These are phyloP conservation scores for Macrophomina tecta DNA, from an alignment of 2,329 filamentous ascomycete genomes.

Conservation along the genomic window DNA sequence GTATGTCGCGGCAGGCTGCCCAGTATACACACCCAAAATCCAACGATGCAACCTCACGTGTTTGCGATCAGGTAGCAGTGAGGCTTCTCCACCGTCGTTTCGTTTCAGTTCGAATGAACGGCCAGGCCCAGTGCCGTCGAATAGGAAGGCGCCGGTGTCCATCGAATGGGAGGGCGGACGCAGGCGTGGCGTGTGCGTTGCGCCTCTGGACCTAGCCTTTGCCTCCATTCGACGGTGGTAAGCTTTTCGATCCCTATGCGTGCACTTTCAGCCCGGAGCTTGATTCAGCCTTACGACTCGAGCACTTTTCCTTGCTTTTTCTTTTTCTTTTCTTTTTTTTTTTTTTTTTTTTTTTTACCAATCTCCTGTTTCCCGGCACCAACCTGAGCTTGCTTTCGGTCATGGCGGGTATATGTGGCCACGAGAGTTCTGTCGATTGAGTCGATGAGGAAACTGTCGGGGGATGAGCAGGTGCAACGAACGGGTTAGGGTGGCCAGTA, in stretches of 20 bases:
- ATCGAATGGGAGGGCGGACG: too few species aligned
- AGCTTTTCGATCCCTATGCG: background rate
- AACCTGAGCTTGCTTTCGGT: too few species aligned
- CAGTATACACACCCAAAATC: too few species aligned
- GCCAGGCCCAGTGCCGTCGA: background rate
- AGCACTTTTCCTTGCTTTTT: background rate
- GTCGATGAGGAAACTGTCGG: too few species aligned
- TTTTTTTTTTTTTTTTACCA: background rate
- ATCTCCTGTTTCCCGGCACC: too few species aligned
- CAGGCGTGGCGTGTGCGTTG: background rate
- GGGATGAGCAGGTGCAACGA: too few species aligned
- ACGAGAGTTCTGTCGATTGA: too few species aligned
- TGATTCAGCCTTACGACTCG: slow-evolving; percentile 17
- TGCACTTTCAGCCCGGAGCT: slow-evolving; percentile 7
- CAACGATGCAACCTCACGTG: background rate
- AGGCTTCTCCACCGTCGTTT: slow-evolving; percentile 1
- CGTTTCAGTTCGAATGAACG: background rate
- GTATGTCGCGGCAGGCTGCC: too few species aligned
- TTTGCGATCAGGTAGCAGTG: slow-evolving; percentile 7
- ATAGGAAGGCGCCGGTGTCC: background rate
- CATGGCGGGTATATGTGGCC: too few species aligned
- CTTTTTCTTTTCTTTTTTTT: background rate
- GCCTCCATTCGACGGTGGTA: background rate
- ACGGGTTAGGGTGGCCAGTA: too few species aligned
- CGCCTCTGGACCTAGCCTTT: too few species aligned